Conservation (phyloP, 495 filamentous ascomycete species). For the Astrothelium macrocarpum region DNA sequence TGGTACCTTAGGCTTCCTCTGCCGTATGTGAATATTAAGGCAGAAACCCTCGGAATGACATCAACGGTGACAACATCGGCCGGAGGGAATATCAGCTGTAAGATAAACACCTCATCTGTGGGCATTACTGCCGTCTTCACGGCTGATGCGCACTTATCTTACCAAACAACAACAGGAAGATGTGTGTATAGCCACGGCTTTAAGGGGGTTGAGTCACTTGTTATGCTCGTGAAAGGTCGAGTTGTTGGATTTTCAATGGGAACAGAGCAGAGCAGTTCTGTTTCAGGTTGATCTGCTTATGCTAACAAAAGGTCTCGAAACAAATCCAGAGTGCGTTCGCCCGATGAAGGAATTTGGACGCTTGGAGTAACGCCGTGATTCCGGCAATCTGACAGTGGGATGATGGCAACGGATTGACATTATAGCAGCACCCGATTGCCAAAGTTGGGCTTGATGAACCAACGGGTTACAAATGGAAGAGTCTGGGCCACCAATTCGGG, state of each 20-base stretch:
- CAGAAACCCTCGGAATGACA: not conserved
- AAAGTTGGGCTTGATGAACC: not conserved
- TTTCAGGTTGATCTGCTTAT: not conserved
- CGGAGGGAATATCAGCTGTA: not conserved
- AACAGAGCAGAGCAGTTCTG: not conserved
- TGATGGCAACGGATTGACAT: not conserved
- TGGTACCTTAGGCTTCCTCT: no score
- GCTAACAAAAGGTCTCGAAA: not conserved
- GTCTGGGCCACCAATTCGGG: not conserved
- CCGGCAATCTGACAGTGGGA: not conserved
- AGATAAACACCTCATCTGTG: not conserved
- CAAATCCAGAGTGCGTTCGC: not conserved
- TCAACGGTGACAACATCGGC: not conserved
- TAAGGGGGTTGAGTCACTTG: not conserved
- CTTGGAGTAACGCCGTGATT: not conserved
- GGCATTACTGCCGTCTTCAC: not conserved
- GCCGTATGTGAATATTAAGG: not conserved
- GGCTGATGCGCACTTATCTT: not conserved
- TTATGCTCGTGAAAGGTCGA: not conserved
- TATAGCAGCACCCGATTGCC: not conserved
- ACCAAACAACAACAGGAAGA: not conserved
- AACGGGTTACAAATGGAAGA: not conserved
- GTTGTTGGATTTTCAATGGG: not conserved
- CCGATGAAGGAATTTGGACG: not conserved
- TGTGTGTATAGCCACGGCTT: not conserved